Evolutionary conservation across 495 filamentous ascomycete genomes (phyloP).

Genomic region (Cryomyces antarcticus): DNA sequence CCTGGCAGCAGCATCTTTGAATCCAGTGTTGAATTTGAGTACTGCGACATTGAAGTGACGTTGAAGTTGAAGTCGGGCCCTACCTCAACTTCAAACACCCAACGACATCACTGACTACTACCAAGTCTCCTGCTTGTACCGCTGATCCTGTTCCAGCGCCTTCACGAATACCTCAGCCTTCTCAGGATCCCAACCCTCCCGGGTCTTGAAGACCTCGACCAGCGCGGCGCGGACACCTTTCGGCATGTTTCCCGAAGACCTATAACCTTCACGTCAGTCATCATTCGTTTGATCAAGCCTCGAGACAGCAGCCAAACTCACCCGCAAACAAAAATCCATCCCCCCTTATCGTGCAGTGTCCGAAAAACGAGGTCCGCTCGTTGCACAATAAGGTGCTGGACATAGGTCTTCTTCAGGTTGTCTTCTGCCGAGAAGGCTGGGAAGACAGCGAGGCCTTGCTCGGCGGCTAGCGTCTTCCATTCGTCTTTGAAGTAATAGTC

Average conservation of each 20-base stretch:
- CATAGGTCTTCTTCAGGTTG: slow-evolving; percentile 48
- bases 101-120: too few species aligned
- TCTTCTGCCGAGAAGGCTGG: slow-evolving; percentile 54
- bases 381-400: slow-evolving; percentile 62
- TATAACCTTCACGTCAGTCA: background rate
- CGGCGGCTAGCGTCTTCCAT: slow-evolving; percentile 30
- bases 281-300: too few species aligned
- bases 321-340: slow-evolving; percentile 61
- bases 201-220: slow-evolving; percentile 40
- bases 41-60: too few species aligned
- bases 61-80: too few species aligned
- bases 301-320: slow-evolving; percentile 15
- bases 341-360: slow-evolving; percentile 30
- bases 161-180: slow-evolving; percentile 37
- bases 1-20: too few species aligned
- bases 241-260: slow-evolving; percentile 51
- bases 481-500: slow-evolving; percentile 72
- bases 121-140: slow-evolving; percentile 71
- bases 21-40: too few species aligned
- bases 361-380: slow-evolving; percentile 35
- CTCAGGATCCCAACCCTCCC: slow-evolving; percentile 18
- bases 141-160: slow-evolving; percentile 43
- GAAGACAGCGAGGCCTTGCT: slow-evolving; percentile 31
- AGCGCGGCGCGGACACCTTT: slow-evolving; percentile 67
- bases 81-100: too few species aligned